Evolutionary conservation across 768 basidiomycete species (phyloP).

Genomic region (Cyathus striatus): DNA sequence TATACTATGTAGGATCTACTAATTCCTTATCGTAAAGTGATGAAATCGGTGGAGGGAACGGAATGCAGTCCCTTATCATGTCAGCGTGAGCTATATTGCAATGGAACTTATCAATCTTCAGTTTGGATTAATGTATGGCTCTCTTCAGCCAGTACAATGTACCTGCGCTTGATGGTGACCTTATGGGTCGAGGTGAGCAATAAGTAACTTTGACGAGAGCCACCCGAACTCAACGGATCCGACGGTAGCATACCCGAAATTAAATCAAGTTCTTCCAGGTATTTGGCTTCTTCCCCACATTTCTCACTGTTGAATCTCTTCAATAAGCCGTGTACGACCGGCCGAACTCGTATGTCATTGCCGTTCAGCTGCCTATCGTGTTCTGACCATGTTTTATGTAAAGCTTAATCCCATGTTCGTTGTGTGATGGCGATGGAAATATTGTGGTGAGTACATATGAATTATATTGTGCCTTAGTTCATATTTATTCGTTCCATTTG

Average conservation of each 20-base stretch:
- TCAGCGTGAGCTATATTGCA: conserved; percentile 21
- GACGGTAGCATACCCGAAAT: conserved; percentile 23
- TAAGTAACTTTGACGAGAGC: too few relatives aligned
- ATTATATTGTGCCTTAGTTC: too few relatives aligned
- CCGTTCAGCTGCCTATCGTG: not conserved
- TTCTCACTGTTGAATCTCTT: not conserved
- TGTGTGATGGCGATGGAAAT: conserved; percentile 25
- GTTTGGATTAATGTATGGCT: conserved; percentile 4
- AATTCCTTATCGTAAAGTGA: conserved; percentile 14
- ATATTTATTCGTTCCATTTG: not conserved
- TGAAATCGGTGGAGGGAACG: conserved; percentile 40
- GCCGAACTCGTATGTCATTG: conserved; percentile 20
- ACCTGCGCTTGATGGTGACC: conserved; percentile 38
- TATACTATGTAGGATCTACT: not conserved
- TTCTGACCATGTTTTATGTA: not conserved
- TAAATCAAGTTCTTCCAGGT: conserved; percentile 26
- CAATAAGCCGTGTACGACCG: conserved; percentile 23
- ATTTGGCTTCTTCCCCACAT: not conserved
- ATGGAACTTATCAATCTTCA: too few relatives aligned
- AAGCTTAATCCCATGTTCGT: conserved; percentile 21
- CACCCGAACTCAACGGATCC: too few relatives aligned
- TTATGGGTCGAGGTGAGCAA: conserved; percentile 36
- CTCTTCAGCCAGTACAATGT: conserved; percentile 27
- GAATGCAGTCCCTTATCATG: conserved; percentile 30
- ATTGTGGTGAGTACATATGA: conserved; percentile 19